phyloP scores from a whole-genome alignment of 371 early-diverging fungal genomes.

The Mucor lusitanicus region DNA sequence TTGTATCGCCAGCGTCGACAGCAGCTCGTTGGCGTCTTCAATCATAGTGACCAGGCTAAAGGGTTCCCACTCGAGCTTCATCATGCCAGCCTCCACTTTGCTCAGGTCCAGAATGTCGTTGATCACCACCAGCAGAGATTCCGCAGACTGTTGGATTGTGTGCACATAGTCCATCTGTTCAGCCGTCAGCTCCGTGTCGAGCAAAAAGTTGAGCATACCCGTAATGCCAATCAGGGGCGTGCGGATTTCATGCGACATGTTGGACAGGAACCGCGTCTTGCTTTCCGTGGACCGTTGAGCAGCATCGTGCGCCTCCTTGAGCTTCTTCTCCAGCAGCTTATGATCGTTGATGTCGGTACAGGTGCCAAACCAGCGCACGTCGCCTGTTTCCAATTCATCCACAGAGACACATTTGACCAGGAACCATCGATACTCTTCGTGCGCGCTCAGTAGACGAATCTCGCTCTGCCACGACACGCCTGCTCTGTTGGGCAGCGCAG shows the following conservation, averaged over 20 bases:
- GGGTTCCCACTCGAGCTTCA: slow-evolving; percentile 67
- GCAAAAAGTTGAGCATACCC: slow-evolving; percentile 66
- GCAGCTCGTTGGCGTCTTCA: slow-evolving; percentile 62
- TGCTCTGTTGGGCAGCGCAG: slow-evolving; percentile 36
- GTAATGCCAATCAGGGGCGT: slow-evolving; percentile 70
- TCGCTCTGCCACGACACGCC: slow-evolving; percentile 61
- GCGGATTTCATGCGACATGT: slow-evolving; percentile 73
- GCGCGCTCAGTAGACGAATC: slow-evolving; percentile 49
- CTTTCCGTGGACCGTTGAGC: slow-evolving; percentile 71
- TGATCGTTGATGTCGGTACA: slow-evolving; percentile 72
- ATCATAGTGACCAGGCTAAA: slow-evolving; percentile 63
- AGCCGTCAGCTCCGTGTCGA: slow-evolving; percentile 62
- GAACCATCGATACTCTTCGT: slow-evolving; percentile 64
- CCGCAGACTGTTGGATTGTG: slow-evolving; percentile 67
- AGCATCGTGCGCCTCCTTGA: slow-evolving; percentile 71
- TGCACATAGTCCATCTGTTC: slow-evolving; percentile 70
- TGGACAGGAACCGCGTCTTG: slow-evolving; percentile 68
- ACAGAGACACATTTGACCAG: slow-evolving; percentile 66
- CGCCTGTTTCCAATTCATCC: slow-evolving; percentile 57
- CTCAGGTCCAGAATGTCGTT: slow-evolving; percentile 72
- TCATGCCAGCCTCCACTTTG: slow-evolving; percentile 75
- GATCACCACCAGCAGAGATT: slow-evolving; percentile 64
- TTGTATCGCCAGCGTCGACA: slow-evolving; percentile 63
- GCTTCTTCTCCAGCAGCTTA: slow-evolving; percentile 61
- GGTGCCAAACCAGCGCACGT: slow-evolving; percentile 68